Percentiles rank a stretch among this genome's conserved stretches.
Conservation (phyloP, 192 early-diverging fungal species). For the Globomyces pollinis-pini region DNA sequence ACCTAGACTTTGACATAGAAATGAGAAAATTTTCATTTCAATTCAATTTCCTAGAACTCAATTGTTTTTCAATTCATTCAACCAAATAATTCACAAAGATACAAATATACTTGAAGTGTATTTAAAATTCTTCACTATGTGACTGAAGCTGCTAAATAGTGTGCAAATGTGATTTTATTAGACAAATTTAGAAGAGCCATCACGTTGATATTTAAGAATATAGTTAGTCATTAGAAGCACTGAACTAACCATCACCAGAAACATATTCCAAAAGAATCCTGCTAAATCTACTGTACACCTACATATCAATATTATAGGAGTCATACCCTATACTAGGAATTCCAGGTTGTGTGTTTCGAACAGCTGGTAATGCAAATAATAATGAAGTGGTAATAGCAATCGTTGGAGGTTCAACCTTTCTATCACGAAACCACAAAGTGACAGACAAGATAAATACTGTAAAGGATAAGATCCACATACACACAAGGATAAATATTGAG, state of each 20-base stretch:
- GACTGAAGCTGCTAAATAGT: no score
- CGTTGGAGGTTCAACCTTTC: constrained; percentile 25
- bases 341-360: constrained; percentile 25
- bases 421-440: constrained; percentile 16
- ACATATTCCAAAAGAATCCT: constrained; percentile 21
- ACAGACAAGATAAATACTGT: constrained; percentile 7
- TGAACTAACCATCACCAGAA: background rate
- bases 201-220: constrained; percentile 11
- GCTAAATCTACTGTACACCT: constrained; percentile 14
- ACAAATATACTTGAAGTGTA: no score
- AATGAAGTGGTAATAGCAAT: constrained; percentile 13
- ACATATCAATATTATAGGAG: background rate
- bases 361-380: constrained; percentile 21
- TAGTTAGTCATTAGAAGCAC: constrained; percentile 16
- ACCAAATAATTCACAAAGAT: no score
- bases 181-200: no score
- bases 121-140: no score
- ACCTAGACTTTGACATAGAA: no score
- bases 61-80: no score
- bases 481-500: constrained; percentile 14
- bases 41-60: background rate
- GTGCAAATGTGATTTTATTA: no score
- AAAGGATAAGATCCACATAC: constrained; percentile 22
- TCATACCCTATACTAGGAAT: constrained; percentile 16
- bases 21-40: background rate